phyloP scores from a whole-genome alignment of 371 early-diverging fungal species.

The Haplosporangium sp. region DNA sequence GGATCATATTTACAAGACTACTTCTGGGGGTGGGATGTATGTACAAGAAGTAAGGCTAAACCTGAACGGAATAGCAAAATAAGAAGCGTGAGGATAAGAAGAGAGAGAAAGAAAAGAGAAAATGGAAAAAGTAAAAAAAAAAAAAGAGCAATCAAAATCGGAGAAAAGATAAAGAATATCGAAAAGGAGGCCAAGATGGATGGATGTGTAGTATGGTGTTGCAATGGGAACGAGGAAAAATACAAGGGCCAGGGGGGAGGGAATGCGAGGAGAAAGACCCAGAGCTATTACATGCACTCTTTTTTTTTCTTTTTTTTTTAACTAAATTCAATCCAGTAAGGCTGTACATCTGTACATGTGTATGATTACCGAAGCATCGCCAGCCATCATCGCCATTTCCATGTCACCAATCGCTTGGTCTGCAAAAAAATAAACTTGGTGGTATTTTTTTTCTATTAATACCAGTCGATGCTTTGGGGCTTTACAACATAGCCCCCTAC shows the following conservation, averaged over 20 bases:
- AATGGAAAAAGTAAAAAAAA: background rate
- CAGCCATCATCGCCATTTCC: too few relatives aligned
- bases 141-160: too few relatives aligned
- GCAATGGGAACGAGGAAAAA: conserved; percentile 3
- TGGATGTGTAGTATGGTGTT: background rate
- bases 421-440: too few relatives aligned
- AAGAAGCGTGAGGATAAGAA: background rate
- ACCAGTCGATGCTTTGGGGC: too few relatives aligned
- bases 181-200: conserved; percentile 5
- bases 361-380: too few relatives aligned
- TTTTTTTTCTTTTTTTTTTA: background rate
- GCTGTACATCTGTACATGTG: background rate
- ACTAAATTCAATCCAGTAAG: background rate
- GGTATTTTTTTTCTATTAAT: too few relatives aligned
- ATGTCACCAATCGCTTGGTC: too few relatives aligned
- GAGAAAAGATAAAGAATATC: background rate
- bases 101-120: background rate
- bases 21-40: background rate
- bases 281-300: background rate
- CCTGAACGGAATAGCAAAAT: background rate
- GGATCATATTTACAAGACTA: background rate
- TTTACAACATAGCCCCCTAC: too few relatives aligned
- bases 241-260: conserved; percentile 15
- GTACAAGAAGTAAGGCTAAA: background rate
- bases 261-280: conserved; percentile 1